A percentile compares a stretch with the other conserved stretches of the same genome.
These are phyloP conservation scores for Trametes polyzona DNA, from an alignment of 1,284 basidiomycete species.

Conservation along the genomic window DNA sequence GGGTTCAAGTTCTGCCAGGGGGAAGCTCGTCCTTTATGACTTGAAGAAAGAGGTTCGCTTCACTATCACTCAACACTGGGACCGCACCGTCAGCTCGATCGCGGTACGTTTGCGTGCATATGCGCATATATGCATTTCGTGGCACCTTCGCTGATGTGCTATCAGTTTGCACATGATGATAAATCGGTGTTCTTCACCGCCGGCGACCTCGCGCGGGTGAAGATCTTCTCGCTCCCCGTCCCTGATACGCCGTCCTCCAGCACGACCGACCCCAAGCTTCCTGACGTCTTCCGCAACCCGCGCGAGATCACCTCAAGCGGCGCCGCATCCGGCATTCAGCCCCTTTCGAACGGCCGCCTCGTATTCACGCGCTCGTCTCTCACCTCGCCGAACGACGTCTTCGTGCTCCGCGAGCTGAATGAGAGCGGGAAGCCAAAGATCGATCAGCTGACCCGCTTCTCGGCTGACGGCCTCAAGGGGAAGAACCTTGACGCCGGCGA, in stretches of 20 bases:
- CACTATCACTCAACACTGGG: slow-evolving; percentile 81
- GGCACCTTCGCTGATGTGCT: neutral
- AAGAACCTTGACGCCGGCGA: slow-evolving; percentile 66
- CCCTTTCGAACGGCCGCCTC: slow-evolving; percentile 60
- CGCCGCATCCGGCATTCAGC: slow-evolving; percentile 62
- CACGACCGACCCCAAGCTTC: slow-evolving; percentile 52
- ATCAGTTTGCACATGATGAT: slow-evolving; percentile 75
- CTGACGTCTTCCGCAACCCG: slow-evolving; percentile 55
- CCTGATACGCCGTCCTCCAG: slow-evolving; percentile 61
- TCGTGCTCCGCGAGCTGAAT: slow-evolving; percentile 53
- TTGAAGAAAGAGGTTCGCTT: slow-evolving; percentile 66
- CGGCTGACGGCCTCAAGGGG: slow-evolving; percentile 55
- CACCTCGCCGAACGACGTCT: slow-evolving; percentile 76
- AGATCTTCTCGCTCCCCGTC: slow-evolving; percentile 71
- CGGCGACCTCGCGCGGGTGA: slow-evolving; percentile 75
- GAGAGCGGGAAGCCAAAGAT: slow-evolving; percentile 39
- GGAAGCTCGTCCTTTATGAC: slow-evolving; percentile 81
- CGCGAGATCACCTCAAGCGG: slow-evolving; percentile 59
- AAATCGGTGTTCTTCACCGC: slow-evolving; percentile 73
- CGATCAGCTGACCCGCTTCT: slow-evolving; percentile 65
- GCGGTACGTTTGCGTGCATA: slow-evolving; percentile 44
- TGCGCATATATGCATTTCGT: neutral
- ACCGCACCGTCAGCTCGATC: slow-evolving; percentile 71
- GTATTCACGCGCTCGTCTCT: slow-evolving; percentile 73
- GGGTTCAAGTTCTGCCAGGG: slow-evolving; percentile 42